phyloP scores from a whole-genome alignment of 2,329 filamentous ascomycete species.

The Colletotrichum salicis region DNA sequence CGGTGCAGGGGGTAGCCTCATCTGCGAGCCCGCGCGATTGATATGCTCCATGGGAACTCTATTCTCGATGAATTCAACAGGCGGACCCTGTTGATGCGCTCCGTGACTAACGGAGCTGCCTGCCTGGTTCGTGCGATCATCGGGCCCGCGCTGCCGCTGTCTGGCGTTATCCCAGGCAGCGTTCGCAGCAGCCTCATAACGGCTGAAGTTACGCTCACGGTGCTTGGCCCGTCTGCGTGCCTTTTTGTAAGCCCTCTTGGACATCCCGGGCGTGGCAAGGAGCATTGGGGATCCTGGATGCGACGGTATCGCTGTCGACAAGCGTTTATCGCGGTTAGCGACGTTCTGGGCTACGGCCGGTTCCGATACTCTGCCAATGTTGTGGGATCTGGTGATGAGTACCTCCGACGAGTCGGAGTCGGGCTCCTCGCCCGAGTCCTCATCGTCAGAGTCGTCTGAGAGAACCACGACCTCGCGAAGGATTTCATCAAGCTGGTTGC shows the following conservation, averaged over 20 bases:
- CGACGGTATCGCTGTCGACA: slow-evolving; percentile 20
- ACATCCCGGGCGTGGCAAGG: slow-evolving; percentile 14
- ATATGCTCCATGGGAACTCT: slow-evolving; percentile 26
- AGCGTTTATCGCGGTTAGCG: slow-evolving; percentile 11
- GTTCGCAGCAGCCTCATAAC: slow-evolving; percentile 34
- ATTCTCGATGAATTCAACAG: slow-evolving; percentile 7
- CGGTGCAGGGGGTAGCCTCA: slow-evolving; percentile 22
- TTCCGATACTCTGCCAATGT: slow-evolving; percentile 7
- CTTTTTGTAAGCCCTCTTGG: slow-evolving; percentile 20
- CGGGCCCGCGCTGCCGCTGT: slow-evolving; percentile 19
- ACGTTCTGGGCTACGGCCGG: slow-evolving; percentile 5
- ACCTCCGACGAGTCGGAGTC: slow-evolving; percentile 45
- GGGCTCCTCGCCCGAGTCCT: slow-evolving; percentile 48
- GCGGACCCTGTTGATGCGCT: slow-evolving; percentile 16
- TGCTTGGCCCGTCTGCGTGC: slow-evolving; percentile 21
- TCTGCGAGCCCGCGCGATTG: slow-evolving; percentile 35
- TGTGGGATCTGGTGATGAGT: slow-evolving; percentile 23
- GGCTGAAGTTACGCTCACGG: slow-evolving; percentile 32
- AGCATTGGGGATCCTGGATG: slow-evolving; percentile 24
- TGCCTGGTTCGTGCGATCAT: not conserved
- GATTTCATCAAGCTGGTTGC: slow-evolving; percentile 75
- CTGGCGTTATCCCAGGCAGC: slow-evolving; percentile 26
- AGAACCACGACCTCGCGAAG: slow-evolving; percentile 74
- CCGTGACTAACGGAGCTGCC: slow-evolving; percentile 31
- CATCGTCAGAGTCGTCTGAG: slow-evolving; percentile 62